Conservation (phyloP, 1,284 basidiomycete genomes). For the Marasmius oreades region DNA sequence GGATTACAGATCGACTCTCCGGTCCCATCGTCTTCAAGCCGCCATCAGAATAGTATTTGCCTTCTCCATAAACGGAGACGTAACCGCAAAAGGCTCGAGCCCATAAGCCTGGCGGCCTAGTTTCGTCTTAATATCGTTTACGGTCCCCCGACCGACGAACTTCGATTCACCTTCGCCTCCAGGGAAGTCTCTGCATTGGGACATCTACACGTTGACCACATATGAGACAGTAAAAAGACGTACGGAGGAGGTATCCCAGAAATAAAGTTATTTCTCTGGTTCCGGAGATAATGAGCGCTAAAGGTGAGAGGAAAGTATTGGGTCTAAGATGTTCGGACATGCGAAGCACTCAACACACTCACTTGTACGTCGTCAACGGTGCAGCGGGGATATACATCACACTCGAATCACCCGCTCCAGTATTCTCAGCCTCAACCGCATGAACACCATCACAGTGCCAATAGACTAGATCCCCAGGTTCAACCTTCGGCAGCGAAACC, state of each 20-base stretch:
- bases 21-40: not conserved
- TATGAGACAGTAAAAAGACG: conserved; percentile 21
- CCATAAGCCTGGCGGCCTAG: not conserved
- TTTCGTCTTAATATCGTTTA: conserved; percentile 37
- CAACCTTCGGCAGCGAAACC: conserved; percentile 48
- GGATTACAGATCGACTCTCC: too few species aligned
- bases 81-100: not conserved
- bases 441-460: conserved; percentile 73
- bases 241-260: conserved; percentile 57
- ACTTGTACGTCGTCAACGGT: conserved; percentile 58
- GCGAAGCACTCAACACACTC: conserved; percentile 14
- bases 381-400: conserved; percentile 81
- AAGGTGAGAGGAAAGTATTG: not conserved
- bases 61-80: not conserved
- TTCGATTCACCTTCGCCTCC: conserved; percentile 66
- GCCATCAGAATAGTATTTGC: not conserved
- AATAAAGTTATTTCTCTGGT: conserved; percentile 55
- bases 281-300: conserved; percentile 58
- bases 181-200: conserved; percentile 59
- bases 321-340: not conserved
- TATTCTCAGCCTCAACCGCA: conserved; percentile 64
- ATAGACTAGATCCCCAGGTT: conserved; percentile 76
- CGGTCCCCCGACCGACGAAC: conserved; percentile 47
- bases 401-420: conserved; percentile 61
- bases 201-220: not conserved